Evolutionary conservation across 495 filamentous ascomycete species (phyloP).

Genomic region (Penicillium diatomitis): DNA sequence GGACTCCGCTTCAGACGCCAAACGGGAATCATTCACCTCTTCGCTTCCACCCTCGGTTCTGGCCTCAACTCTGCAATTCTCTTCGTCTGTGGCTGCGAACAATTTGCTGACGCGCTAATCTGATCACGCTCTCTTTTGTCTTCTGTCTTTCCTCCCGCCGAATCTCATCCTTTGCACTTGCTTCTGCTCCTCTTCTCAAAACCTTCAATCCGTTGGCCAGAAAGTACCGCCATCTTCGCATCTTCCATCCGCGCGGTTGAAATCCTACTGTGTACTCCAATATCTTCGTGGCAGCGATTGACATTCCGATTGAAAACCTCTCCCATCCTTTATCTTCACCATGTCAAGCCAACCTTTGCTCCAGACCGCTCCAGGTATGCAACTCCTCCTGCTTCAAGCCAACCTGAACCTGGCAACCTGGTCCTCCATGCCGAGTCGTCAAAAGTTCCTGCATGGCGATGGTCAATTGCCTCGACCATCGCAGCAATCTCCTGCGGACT

Average conservation of each 20-base stretch:
- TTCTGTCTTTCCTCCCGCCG: neutral
- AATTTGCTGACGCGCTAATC: no score
- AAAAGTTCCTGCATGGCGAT: no score
- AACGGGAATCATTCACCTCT: no score
- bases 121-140: neutral
- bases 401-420: neutral
- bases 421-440: neutral
- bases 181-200: neutral
- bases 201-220: neutral
- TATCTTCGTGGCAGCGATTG: neutral
- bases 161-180: no score
- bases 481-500: no score
- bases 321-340: neutral
- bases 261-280: neutral
- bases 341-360: constrained; percentile 98
- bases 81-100: no score
- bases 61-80: no score
- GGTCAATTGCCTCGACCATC: neutral
- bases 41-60: no score
- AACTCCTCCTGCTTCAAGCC: neutral
- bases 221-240: neutral
- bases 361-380: constrained; percentile 63
- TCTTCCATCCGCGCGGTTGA: neutral
- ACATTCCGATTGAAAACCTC: neutral
- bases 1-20: neutral